Conservation (phyloP, 371 early-diverging fungal species). For the Mucor circinelloides region DNA sequence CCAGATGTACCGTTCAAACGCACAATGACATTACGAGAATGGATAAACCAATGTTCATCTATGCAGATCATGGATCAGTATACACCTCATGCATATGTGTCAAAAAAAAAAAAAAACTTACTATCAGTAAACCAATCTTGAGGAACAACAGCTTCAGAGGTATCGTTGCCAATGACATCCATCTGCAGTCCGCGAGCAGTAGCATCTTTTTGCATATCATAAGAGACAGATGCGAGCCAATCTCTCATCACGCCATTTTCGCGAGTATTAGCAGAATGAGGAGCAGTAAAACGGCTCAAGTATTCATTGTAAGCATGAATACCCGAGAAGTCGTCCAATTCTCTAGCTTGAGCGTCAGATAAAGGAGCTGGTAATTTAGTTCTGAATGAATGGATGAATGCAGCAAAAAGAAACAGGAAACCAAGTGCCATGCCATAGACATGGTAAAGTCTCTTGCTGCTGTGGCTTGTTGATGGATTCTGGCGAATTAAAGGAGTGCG, state of each 20-base stretch:
- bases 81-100: neutral
- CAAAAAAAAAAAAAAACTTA: constrained; percentile 29
- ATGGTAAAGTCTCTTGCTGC: constrained; percentile 11
- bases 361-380: constrained; percentile 39
- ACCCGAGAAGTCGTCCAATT: constrained; percentile 45
- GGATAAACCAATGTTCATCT: constrained; percentile 43
- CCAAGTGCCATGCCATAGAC: constrained; percentile 20
- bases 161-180: constrained; percentile 47
- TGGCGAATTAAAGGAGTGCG: constrained; percentile 9
- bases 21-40: constrained; percentile 54
- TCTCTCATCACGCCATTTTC: constrained; percentile 40
- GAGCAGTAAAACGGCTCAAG: constrained; percentile 50
- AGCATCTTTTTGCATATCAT: constrained; percentile 46
- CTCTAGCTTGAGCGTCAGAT: constrained; percentile 34
- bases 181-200: constrained; percentile 31
- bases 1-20: constrained; percentile 49
- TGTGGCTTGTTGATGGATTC: neutral
- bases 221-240: constrained; percentile 37
- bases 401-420: constrained; percentile 18
- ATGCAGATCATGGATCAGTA: neutral
- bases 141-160: constrained; percentile 16
- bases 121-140: constrained; percentile 32
- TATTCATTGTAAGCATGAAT: constrained; percentile 57
- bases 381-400: constrained; percentile 22
- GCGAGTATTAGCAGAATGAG: constrained; percentile 59